Conservation (phyloP, 2,329 filamentous ascomycete species). For the Fusarium sp. region DNA sequence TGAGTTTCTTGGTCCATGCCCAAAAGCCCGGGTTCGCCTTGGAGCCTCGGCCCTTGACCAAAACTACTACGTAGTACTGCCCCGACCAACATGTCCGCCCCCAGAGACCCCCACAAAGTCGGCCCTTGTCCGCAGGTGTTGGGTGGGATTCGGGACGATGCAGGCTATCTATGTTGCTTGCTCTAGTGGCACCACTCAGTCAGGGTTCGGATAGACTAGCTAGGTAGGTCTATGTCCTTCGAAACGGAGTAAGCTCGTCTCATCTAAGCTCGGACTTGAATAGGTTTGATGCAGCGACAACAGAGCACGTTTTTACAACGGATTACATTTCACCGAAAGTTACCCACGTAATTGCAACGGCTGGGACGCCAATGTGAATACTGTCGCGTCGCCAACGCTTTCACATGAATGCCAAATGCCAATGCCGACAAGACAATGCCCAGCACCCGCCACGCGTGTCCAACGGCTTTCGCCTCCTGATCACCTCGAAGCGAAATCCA, state of each 20-base stretch:
- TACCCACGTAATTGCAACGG: too few species aligned
- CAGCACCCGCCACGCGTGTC: neutral
- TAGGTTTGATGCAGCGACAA: neutral
- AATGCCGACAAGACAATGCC: too few species aligned
- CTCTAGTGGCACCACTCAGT: constrained; percentile 1
- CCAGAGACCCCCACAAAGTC: neutral
- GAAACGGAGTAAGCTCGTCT: neutral
- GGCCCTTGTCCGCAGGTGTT: neutral
- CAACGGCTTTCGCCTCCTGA: neutral
- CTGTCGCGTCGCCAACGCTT: too few species aligned
- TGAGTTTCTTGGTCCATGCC: constrained; percentile 1
- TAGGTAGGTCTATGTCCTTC: neutral
- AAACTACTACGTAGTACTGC: neutral
- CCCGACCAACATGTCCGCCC: neutral
- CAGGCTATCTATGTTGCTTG: constrained; percentile 7
- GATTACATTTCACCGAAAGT: neutral
- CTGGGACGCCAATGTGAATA: too few species aligned
- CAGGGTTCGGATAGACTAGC: neutral
- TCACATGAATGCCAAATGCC: too few species aligned
- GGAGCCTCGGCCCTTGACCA: neutral
- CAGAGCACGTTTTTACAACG: neutral
- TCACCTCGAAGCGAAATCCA: neutral
- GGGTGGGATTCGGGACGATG: constrained; percentile 10
- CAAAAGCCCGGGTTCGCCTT: constrained; percentile 6
- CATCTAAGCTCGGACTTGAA: constrained; percentile 4